Evolutionary conservation across 2,329 filamentous ascomycete species (phyloP), one percentile per base, ranked within the genome.

Genomic region (Tolypocladium tropicale): DNA sequence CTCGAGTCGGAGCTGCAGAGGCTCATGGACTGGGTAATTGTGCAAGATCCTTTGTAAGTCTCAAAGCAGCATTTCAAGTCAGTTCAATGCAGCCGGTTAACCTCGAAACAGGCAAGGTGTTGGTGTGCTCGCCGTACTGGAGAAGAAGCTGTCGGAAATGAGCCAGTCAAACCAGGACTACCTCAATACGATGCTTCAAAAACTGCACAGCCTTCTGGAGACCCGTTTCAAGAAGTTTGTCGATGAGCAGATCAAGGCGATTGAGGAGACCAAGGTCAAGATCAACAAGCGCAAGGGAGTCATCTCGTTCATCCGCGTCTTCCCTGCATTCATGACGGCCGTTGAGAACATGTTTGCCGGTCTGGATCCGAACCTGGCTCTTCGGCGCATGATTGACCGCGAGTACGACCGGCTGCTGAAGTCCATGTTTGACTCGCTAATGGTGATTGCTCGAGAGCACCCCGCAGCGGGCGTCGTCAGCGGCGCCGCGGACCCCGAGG

Each of bases 241-340:
- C 10, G 93, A 97, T 62, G 90, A 96, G 61, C 94, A 99, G 69
- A 88, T 97, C 57, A 89, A 90, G 30, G 92, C 91, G 6, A 96
- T 97, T 60, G 94, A 97, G 72, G 94, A 97, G 59, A 97, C 92
- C 41, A 97, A 97, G 73, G 93, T 99, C 70, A 96, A 96, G 77
- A 91, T 96, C 73, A 96, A 96, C 78, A 97, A 97, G 78, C 88
- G 94, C 62, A 96, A 95, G 74, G 93, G 94, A 12, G 90, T 99
- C 56, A 96, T 97, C 64, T 86, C 86, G 18, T 97, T 97, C 71
- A 93, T 97, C 76, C 89, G 90, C 61, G 87, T 93, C 43, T 97
- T 97, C 76, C 94, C 93, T 0, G 78, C 86, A 57, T 96, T 96
- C 72, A 85, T 85, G n/a, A 73, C 82, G 1, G 85, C 88, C 0